Base-by-base conservation (phyloP, 2,329 filamentous ascomycete species). In the Colletotrichum paranaense region DNA sequence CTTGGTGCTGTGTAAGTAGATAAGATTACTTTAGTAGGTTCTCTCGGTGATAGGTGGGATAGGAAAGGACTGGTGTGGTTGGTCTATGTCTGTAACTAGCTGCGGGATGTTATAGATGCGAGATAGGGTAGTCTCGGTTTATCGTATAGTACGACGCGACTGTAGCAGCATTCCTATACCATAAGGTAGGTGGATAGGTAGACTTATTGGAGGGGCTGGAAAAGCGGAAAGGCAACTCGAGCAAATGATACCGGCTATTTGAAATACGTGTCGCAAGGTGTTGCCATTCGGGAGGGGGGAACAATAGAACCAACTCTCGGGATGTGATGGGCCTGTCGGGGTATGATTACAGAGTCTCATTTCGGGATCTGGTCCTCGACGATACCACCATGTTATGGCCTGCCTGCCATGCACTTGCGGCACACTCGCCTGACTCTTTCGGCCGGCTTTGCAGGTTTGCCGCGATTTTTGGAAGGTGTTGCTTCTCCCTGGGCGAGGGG, bases 81-180 rank as follows among this genome's bases (percentile, higher is more conserved):
- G 30, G 19, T 38, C 24, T 30, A 22, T 30, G 22, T 22, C 30
- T 9, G 30, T 35, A 42, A 35, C 52, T 53, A 22, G 38, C 19
- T 11, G 16, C 42, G 2, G 30, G 46, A 9, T 26, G 42, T 64
- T 26, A 9, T 57, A 16, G 24, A 42, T n/a, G 35, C 5, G 32
- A 68, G 65, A 72, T 72, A 72, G 69, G 59, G 59, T 72, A 72
- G 69, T 64, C 12, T 60, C 69, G 69, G 69, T 58, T 72, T 49
- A 49, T 49, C 42, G 66, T 64, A 16, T 32, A 32, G 32, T 63
- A 16, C 38, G 65, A 66, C 22, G n/a, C 57, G 52, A 22, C 14
- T 38, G 11, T 12, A 53, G 7, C 16, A 19, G 19, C 22, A 28
- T 56, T 46, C 19, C 56, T 16, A 19, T 26, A 53, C 42, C 19